A percentile compares a stretch with the other conserved stretches of the same genome.
These are phyloP conservation scores for Austropuccinia psidii DNA, from an alignment of 1,284 basidiomycete genomes.

Conservation along the genomic window DNA sequence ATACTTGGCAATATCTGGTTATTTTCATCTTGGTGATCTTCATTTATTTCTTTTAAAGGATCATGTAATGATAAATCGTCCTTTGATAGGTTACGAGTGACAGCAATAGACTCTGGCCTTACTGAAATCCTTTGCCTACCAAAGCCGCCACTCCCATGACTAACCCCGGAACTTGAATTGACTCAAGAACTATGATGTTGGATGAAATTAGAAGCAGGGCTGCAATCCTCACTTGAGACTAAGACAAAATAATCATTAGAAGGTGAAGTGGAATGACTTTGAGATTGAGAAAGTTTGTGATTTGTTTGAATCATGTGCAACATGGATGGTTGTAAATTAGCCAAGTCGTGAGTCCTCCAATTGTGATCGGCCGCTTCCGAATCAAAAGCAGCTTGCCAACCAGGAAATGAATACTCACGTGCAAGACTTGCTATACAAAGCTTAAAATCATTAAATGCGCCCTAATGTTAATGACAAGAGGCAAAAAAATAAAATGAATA, in stretches of 20 bases:
- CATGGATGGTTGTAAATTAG: constrained; percentile 82
- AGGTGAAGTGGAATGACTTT: neutral
- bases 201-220: neutral
- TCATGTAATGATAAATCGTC: neutral
- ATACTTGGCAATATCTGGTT: too few relatives aligned
- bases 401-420: constrained; percentile 74
- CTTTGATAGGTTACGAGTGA: neutral
- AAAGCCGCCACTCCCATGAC: too few relatives aligned
- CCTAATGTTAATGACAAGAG: neutral
- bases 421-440: constrained; percentile 85
- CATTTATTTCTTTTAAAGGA: neutral
- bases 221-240: neutral
- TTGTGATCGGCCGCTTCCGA: constrained; percentile 71
- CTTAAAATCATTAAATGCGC: constrained; percentile 49
- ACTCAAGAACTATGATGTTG: too few relatives aligned
- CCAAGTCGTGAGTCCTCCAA: too few relatives aligned
- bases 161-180: too few relatives aligned
- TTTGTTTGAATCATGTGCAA: constrained; percentile 76
- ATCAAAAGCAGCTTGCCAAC: constrained; percentile 74
- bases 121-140: neutral
- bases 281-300: constrained; percentile 66
- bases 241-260: constrained; percentile 6
- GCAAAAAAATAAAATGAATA: neutral
- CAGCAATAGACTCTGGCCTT: neutral
- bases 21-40: too few relatives aligned